These are phyloP conservation scores for Geranium incanum DNA, from an alignment of 441 rosid genomes.

Conservation along the genomic window DNA sequence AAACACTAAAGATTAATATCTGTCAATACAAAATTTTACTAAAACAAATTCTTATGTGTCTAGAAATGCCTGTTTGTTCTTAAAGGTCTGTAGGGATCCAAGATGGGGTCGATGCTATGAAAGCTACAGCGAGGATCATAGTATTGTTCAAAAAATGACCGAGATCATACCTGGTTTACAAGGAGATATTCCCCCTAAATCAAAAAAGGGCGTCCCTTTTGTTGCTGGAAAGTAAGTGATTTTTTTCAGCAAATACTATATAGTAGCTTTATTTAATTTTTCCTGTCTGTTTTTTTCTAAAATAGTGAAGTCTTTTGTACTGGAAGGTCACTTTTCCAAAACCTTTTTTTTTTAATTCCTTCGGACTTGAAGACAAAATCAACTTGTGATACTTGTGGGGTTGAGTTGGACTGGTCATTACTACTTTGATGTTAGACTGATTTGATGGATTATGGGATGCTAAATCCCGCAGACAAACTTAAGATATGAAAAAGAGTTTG, in stretches of 20 bases:
- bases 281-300: not conserved
- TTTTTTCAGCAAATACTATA: not conserved
- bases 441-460: too few species aligned
- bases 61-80: not conserved
- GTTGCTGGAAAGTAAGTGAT: slow-evolving; percentile 43
- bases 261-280: too few species aligned
- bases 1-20: not conserved
- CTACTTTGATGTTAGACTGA: too few species aligned
- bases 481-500: not conserved
- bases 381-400: too few species aligned
- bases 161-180: slow-evolving; percentile 61
- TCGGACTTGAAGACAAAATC: too few species aligned
- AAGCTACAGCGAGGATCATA: slow-evolving; percentile 60
- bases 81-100: slow-evolving; percentile 66
- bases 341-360: too few species aligned
- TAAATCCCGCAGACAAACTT: too few species aligned
- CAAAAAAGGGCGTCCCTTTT: slow-evolving; percentile 44
- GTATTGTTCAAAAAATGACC: slow-evolving; percentile 54
- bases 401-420: too few species aligned
- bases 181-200: slow-evolving; percentile 50
- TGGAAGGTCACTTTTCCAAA: too few species aligned
- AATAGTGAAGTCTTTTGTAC: not conserved
- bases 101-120: slow-evolving; percentile 75
- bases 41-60: too few species aligned
- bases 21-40: not conserved